Percentiles rank a stretch among this genome's conserved stretches.
These are phyloP conservation scores for Drechslera avenae DNA, from an alignment of 2,329 filamentous ascomycete genomes.

Conservation along the genomic window DNA sequence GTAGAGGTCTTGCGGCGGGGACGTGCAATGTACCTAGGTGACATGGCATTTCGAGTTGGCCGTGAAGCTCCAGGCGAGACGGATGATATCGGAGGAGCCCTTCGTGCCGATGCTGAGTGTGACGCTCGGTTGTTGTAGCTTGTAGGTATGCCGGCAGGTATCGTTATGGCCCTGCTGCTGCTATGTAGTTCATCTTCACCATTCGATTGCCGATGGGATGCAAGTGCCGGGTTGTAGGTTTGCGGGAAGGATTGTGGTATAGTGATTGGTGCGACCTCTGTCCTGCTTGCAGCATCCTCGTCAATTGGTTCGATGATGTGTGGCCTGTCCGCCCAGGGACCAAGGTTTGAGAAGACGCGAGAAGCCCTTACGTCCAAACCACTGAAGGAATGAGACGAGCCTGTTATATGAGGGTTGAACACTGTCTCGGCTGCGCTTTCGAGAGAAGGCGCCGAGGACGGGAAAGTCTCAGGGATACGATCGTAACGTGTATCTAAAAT, in stretches of 20 bases:
- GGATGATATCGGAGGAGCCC: constrained; percentile 32
- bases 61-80: constrained; percentile 32
- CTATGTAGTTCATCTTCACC: constrained; percentile 14
- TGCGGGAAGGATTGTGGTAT: constrained; percentile 34
- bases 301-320: constrained; percentile 37
- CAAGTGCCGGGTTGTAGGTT: constrained; percentile 19
- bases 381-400: constrained; percentile 38
- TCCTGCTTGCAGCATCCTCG: constrained; percentile 29
- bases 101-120: constrained; percentile 18
- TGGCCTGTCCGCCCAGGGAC: constrained; percentile 38
- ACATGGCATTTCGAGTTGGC: constrained; percentile 25
- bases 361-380: constrained; percentile 36
- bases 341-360: constrained; percentile 35
- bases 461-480: constrained; percentile 25
- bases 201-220: constrained; percentile 18
- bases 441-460: constrained; percentile 23
- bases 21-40: constrained; percentile 37
- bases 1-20: constrained; percentile 30
- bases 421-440: constrained; percentile 29
- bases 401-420: constrained; percentile 38
- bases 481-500: constrained; percentile 33
- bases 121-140: constrained; percentile 17
- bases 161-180: constrained; percentile 35
- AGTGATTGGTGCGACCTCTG: constrained; percentile 32
- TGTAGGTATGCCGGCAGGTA: constrained; percentile 29